phyloP scores from a whole-genome alignment of 371 early-diverging fungal genomes.

The Mortierella sp. region DNA sequence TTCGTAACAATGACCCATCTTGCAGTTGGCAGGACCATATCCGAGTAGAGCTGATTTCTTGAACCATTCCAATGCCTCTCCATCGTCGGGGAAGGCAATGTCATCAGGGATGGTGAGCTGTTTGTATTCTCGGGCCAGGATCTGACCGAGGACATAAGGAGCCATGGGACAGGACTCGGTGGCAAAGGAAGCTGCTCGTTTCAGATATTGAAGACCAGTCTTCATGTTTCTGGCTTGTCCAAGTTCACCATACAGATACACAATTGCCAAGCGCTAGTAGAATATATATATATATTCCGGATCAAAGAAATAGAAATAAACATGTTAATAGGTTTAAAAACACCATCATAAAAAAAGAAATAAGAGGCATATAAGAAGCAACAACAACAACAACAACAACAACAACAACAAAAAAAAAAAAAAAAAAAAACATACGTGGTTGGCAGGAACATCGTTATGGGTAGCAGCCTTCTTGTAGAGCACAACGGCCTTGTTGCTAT shows the following conservation, averaged over 20 bases:
- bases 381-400: not conserved
- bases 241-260: slow-evolving; percentile 70
- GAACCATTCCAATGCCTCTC: slow-evolving; percentile 54
- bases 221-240: slow-evolving; percentile 63
- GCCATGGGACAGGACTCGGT: slow-evolving; percentile 71
- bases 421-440: slow-evolving; percentile 62
- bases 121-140: slow-evolving; percentile 54
- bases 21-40: slow-evolving; percentile 74
- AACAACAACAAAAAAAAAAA: slow-evolving; percentile 4
- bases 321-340: not conserved
- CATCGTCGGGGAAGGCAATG: slow-evolving; percentile 46
- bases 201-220: slow-evolving; percentile 76
- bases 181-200: slow-evolving; percentile 72
- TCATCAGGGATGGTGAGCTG: slow-evolving; percentile 45
- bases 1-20: slow-evolving; percentile 87
- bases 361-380: no score
- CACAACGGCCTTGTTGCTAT: slow-evolving; percentile 69
- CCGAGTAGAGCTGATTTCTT: slow-evolving; percentile 62
- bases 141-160: slow-evolving; percentile 72
- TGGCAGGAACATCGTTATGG: slow-evolving; percentile 71
- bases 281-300: not conserved
- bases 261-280: slow-evolving; percentile 62
- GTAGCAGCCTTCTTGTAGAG: slow-evolving; percentile 79
- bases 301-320: not conserved
- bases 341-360: not conserved